These are phyloP conservation scores for Plasmodium fragile DNA, from an alignment of 169 alveolate species.

Conservation along the genomic window DNA sequence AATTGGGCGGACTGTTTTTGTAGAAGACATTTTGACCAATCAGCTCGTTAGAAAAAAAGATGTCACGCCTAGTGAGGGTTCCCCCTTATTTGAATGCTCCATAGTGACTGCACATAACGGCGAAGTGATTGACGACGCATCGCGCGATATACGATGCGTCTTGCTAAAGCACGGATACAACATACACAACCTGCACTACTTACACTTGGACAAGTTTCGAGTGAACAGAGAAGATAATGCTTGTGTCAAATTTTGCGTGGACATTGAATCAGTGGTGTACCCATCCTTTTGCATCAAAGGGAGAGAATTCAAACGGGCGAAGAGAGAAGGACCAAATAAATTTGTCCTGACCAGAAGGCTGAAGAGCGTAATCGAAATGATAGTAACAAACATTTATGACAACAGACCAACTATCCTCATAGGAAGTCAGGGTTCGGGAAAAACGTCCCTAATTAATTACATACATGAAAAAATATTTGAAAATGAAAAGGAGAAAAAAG, in stretches of 20 bases:
- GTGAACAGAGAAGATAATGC: not conserved
- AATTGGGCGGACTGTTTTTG: not conserved
- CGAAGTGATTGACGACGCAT: not conserved
- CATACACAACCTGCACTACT: constrained; percentile 8
- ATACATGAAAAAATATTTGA: constrained; percentile 43
- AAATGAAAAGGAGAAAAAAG: constrained; percentile 2
- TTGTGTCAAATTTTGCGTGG: not conserved
- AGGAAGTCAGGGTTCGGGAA: constrained; percentile 74
- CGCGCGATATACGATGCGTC: not conserved
- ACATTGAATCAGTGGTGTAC: constrained; percentile 25
- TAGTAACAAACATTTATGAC: constrained; percentile 42
- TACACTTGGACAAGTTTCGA: constrained; percentile 50
- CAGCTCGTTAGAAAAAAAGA: not conserved
- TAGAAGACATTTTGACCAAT: not conserved
- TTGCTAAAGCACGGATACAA: constrained; percentile 4
- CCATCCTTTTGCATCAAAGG: constrained; percentile 34
- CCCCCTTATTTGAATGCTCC: not conserved
- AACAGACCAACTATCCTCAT: constrained; percentile 58
- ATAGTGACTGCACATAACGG: not conserved
- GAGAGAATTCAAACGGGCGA: not conserved
- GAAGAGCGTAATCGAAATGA: constrained; percentile 8
- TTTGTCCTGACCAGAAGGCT: constrained; percentile 52
- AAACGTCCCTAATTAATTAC: constrained; percentile 62
- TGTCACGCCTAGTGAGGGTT: not conserved
- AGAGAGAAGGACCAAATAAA: not conserved